These are phyloP conservation scores for Deakozyma indianensis DNA, from an alignment of 805 yeast species.

Conservation along the genomic window DNA sequence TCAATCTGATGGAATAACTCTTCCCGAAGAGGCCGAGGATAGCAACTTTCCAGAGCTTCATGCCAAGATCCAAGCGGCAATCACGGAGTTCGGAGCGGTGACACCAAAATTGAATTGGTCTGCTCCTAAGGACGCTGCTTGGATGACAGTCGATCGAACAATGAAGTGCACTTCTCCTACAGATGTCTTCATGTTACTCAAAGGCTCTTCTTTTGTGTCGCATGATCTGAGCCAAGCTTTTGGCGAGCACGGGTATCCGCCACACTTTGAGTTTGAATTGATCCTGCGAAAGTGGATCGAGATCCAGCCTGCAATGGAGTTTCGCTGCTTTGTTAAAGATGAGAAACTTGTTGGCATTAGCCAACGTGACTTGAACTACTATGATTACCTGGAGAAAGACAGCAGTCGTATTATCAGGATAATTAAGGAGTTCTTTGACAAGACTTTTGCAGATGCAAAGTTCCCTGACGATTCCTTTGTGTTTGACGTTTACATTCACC, in stretches of 20 bases:
- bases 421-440: slow-evolving; percentile 42
- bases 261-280: slow-evolving; percentile 34
- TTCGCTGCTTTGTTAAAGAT: slow-evolving; percentile 67
- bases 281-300: slow-evolving; percentile 73
- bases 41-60: slow-evolving; percentile 33
- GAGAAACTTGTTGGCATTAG: slow-evolving; percentile 54
- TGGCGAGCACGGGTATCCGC: slow-evolving; percentile 25
- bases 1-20: slow-evolving; percentile 49
- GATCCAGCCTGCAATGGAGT: slow-evolving; percentile 82
- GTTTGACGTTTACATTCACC: slow-evolving; percentile 71
- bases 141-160: slow-evolving; percentile 74
- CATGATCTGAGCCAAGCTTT: slow-evolving; percentile 73
- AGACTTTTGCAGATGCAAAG: slow-evolving; percentile 25
- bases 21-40: slow-evolving; percentile 33
- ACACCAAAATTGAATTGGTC: slow-evolving; percentile 95
- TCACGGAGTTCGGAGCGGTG: slow-evolving; percentile 42
- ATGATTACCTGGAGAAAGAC: slow-evolving; percentile 42
- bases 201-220: slow-evolving; percentile 75
- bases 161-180: slow-evolving; percentile 55
- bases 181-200: slow-evolving; percentile 68
- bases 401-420: slow-evolving; percentile 24
- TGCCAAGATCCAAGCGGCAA: slow-evolving; percentile 28
- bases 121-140: slow-evolving; percentile 85
- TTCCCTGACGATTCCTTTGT: slow-evolving; percentile 48
- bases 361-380: slow-evolving; percentile 79